Evolutionary conservation across 148 eudicot species (phyloP), one percentile per base, ranked within the genome.

Genomic region (Nyssa sinensis): DNA sequence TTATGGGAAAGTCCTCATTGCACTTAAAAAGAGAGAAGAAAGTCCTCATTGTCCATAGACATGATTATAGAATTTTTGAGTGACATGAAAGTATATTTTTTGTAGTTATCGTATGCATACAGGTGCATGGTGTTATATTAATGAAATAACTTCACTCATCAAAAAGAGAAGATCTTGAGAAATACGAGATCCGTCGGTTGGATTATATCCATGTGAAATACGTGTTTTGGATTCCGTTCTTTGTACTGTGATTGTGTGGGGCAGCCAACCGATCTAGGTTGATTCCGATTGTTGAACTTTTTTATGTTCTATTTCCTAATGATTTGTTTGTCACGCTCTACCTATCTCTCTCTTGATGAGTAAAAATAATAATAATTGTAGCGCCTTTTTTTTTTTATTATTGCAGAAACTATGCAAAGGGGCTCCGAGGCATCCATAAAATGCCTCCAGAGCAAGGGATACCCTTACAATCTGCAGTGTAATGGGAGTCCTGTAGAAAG

Each of bases 361-460:
- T n/a, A n/a, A n/a, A n/a, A n/a, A n/a, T n/a, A n/a, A n/a, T n/a
- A n/a, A n/a, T n/a, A n/a, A n/a, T n/a, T n/a, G n/a, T n/a, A n/a
- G n/a, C n/a, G n/a, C n/a, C n/a, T n/a, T n/a, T 31, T 17, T 5
- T 28, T 65, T 61, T 41, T 77, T 80, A 62, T 59, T 7, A 39
- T 16, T 62, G 77, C 90, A 90, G 93, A 89, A 79, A 73, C 81
- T 34, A 77, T 86, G 79, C 88, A 88, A 71, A 81, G 70, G 82
- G 86, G 83, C 85, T 85, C 83, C 69, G 92, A 85, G 82, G 92
- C 89, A 82, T 79, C 88, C 64, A 64, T 75, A 41, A 83, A 79
- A 73, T 84, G 92, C 87, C 79, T 87, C 82, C 86, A 83, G 78
- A 81, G 77, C 71, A 86, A 85, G 70, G 87, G 79, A 39, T 69